Evolutionary conservation across 345 rosid genomes (phyloP), one percentile per base, ranked within the genome.

Genomic region (Aurinia saxatilis): DNA sequence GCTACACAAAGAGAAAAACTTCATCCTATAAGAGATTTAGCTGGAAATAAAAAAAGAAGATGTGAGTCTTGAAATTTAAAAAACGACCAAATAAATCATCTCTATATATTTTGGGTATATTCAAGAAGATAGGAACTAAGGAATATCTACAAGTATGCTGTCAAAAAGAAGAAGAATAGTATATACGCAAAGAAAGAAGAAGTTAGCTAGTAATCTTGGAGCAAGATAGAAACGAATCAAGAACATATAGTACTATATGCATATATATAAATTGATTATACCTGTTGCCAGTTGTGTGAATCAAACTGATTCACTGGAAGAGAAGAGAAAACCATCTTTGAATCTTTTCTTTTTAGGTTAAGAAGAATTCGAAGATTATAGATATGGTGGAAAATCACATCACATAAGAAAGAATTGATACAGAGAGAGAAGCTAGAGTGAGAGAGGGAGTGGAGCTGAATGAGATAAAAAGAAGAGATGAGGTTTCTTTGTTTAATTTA

Each of bases 221-320:
- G 39, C 12, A 10, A 13, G 27, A 29, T 8, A 42, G 52, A 30
- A 48, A 46, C 6, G 29, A 35, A 62, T 38, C 55, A 71, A 49
- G 47, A 63, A 39, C 56, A 49, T 53, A 9, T 47, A 23, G 52
- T 53, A 34, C 25, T 35, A 51, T 49, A 21, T 21, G 25, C 15
- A 60, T 25, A n/a, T n/a, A n/a, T n/a, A n/a, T n/a, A 62, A n/a
- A 49, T 2, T 40, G 40, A 34, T 71, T 50, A n/a, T n/a, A 71
- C 71, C 75, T 71, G 74, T 19, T 70, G 75, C 75, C 65, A 71
- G 42, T 71, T 50, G 10, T 35, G 48, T 57, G 70, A 54, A 61
- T 70, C 71, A 57, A 60, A 65, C 36, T 60, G 72, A 48, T 58
- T 50, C 45, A 74, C 10, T 39, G 68, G 72, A 52, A 58, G 78